These are phyloP conservation scores for Aureobasidium zeae DNA, from an alignment of 2,329 filamentous ascomycete genomes.

Conservation along the genomic window DNA sequence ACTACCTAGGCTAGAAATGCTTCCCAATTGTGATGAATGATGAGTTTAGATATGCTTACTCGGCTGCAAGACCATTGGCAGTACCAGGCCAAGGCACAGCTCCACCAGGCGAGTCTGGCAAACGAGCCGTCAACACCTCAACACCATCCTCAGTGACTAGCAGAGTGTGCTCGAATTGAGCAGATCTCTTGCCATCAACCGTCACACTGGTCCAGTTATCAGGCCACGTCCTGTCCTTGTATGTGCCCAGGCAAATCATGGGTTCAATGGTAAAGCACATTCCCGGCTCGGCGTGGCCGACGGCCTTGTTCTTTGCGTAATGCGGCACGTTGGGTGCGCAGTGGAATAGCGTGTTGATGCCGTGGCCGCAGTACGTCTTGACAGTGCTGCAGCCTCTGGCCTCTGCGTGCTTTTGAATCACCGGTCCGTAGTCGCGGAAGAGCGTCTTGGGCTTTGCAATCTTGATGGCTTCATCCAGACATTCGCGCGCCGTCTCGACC, in stretches of 20 bases:
- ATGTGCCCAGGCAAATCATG: constrained; percentile 89
- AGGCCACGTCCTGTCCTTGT: constrained; percentile 91
- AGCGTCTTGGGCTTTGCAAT: constrained; percentile 86
- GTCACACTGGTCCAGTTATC: constrained; percentile 98
- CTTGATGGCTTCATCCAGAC: constrained; percentile 81
- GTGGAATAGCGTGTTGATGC: constrained; percentile 90
- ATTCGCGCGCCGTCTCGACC: constrained; percentile 82
- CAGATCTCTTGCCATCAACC: constrained; percentile 76
- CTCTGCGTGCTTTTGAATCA: constrained; percentile 94
- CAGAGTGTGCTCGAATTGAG: constrained; percentile 87
- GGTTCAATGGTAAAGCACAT: constrained; percentile 99
- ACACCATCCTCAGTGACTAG: constrained; percentile 75
- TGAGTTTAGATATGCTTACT: too few species aligned
- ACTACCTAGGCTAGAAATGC: too few species aligned
- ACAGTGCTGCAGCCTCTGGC: constrained; percentile 77
- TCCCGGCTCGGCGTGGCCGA: constrained; percentile 84
- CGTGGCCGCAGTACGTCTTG: constrained; percentile 92
- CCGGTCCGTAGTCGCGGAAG: constrained; percentile 86
- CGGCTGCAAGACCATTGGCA: constrained; percentile 9
- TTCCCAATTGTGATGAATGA: too few species aligned
- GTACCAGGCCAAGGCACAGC: constrained; percentile 50
- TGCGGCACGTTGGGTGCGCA: constrained; percentile 89
- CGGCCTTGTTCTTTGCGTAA: constrained; percentile 97
- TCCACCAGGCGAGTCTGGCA: constrained; percentile 65
- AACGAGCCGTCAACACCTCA: constrained; percentile 68